phyloP scores from a whole-genome alignment of 306 rosid species.

The Fagus crenata region DNA sequence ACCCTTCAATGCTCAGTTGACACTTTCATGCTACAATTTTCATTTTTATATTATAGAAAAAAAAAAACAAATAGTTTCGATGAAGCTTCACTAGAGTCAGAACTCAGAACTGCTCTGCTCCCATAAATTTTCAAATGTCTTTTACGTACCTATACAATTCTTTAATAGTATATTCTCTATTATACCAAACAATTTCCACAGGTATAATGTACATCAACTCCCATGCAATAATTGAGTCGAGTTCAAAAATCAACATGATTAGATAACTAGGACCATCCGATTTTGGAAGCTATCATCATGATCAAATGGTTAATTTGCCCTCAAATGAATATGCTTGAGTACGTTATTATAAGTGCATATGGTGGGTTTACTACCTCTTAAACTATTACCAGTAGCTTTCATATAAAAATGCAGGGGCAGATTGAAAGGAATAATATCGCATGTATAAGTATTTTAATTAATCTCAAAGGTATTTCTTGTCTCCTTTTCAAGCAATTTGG shows the following conservation, averaged over 20 bases:
- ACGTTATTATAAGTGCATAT: neutral
- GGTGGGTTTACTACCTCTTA: neutral
- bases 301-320: too few species aligned
- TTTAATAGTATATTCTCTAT: conserved; percentile 7
- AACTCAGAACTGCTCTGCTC: neutral
- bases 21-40: too few species aligned
- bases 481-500: conserved; percentile 26
- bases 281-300: neutral
- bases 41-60: too few species aligned
- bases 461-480: conserved; percentile 4
- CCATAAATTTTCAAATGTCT: neutral
- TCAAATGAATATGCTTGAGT: neutral
- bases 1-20: neutral
- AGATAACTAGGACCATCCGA: neutral
- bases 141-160: neutral
- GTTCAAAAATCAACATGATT: conserved; percentile 1
- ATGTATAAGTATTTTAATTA: too few species aligned
- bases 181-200: neutral
- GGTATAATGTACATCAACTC: neutral
- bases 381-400: neutral
- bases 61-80: too few species aligned
- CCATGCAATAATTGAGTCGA: conserved; percentile 1
- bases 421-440: too few species aligned
- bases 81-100: too few species aligned
- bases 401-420: too few species aligned